Conservation (phyloP, 345 rosid species). For the Rhizophora apiculata region DNA sequence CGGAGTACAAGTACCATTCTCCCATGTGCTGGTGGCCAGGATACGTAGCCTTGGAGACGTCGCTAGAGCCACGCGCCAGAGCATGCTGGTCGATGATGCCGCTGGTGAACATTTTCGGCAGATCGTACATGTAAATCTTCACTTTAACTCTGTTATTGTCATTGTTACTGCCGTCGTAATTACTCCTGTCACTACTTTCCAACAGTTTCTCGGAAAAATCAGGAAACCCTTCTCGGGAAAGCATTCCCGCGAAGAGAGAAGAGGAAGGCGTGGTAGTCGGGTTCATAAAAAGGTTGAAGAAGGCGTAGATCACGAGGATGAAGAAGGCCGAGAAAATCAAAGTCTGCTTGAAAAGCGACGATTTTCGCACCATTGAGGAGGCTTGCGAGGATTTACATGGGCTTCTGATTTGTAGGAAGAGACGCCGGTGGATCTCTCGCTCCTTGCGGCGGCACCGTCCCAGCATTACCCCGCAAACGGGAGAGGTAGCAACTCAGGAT, state of each 20-base stretch:
- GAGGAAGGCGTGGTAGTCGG: slow-evolving; percentile 27
- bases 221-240: slow-evolving; percentile 22
- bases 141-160: slow-evolving; percentile 19
- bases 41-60: slow-evolving; percentile 52
- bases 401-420: slow-evolving; percentile 6
- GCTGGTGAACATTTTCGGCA: slow-evolving; percentile 70
- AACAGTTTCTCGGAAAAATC: neutral
- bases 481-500: too few relatives aligned
- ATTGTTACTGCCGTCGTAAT: too few relatives aligned
- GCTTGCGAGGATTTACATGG: slow-evolving; percentile 11
- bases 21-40: slow-evolving; percentile 99
- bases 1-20: slow-evolving; percentile 86
- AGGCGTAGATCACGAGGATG: slow-evolving; percentile 55
- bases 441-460: neutral
- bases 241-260: slow-evolving; percentile 8
- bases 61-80: slow-evolving; percentile 65
- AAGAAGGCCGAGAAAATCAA: slow-evolving; percentile 42
- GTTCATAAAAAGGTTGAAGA: slow-evolving; percentile 56
- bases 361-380: slow-evolving; percentile 65
- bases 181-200: too few relatives aligned
- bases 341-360: slow-evolving; percentile 61
- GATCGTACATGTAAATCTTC: slow-evolving; percentile 73
- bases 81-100: slow-evolving; percentile 76
- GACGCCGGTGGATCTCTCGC: slow-evolving; percentile 1
- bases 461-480: too few relatives aligned